Conservation (phyloP, 23 red algal species). For the Agarophyton chilense region DNA sequence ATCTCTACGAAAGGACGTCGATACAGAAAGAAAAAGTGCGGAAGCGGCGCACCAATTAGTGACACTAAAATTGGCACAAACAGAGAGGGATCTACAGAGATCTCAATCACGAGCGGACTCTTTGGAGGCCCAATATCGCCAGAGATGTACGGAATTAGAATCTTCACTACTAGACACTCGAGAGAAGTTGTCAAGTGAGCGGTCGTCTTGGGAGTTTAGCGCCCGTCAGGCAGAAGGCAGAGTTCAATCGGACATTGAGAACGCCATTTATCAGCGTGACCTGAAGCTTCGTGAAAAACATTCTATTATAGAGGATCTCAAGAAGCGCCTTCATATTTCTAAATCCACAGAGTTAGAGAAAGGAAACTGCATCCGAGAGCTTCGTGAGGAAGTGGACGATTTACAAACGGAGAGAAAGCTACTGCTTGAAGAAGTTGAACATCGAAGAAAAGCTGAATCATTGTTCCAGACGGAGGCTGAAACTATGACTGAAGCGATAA, state of each 20-base stretch:
- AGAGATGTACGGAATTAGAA: slow-evolving; percentile 15
- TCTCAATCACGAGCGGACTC: background rate
- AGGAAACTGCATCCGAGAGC: background rate
- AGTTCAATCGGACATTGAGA: background rate
- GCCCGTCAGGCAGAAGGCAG: background rate
- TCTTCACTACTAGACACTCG: background rate
- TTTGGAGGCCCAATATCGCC: slow-evolving; percentile 15
- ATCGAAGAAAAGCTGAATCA: background rate
- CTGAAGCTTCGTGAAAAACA: background rate
- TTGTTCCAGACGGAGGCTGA: slow-evolving; percentile 36
- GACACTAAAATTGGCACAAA: slow-evolving; percentile 26
- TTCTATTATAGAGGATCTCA: background rate
- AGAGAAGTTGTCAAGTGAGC: background rate
- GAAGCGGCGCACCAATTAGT: background rate
- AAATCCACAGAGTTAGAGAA: slow-evolving; percentile 20
- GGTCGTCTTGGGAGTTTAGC: background rate
- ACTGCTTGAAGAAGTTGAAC: slow-evolving; percentile 14
- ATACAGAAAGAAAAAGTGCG: slow-evolving; percentile 22
- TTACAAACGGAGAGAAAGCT: slow-evolving; percentile 24
- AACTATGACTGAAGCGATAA: slow-evolving; percentile 25
- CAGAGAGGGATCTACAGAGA: slow-evolving; percentile 24
- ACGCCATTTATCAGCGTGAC: slow-evolving; percentile 23
- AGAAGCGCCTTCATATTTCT: slow-evolving; percentile 11
- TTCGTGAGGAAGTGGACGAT: slow-evolving; percentile 16
- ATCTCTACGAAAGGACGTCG: background rate